Base-by-base conservation (phyloP, 2,329 filamentous ascomycete genomes). In the Stachybotrys chartarum region DNA sequence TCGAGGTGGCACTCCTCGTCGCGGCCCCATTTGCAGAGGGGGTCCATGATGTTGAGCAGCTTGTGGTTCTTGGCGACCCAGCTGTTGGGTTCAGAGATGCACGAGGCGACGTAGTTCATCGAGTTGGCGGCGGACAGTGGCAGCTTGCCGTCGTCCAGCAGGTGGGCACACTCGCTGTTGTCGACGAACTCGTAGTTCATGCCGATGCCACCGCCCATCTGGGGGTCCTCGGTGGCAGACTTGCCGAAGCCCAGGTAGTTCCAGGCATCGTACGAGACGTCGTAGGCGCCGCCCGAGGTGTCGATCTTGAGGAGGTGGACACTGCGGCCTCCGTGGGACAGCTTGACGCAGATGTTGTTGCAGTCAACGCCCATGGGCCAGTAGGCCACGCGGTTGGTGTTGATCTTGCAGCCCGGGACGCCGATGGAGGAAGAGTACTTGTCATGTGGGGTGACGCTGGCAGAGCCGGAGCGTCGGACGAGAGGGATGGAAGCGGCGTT, bases 211-310 rank as follows among this genome's bases (percentile, higher is more conserved):
- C 81, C 81, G 56, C 80, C 81, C 42, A 65, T 56, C 3, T 72
- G 68, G 14, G 80, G 80, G 52, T 72, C 64, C 14, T 72, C 65
- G 7, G 68, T 70, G 46, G 81, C 82, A 12, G 73, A 71, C 57
- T 74, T 62, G 59, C 81, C 81, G 39, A 74, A 79, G 61, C 68
- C 68, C 46, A 85, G 78, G 63, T 79, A 78, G 73, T 82, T 83
- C 79, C 80, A 85, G 52, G 81, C 81, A 59, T 84, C 81, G 71
- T 84, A 85, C 56, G 73, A 77, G 70, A 85, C 77, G 68, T 85
- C 82, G 66, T 81, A 66, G 53, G 81, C 81, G 51, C 80, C 81
- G 46, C 71, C 73, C 0, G 81, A 84, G 53, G 72, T 68, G 71
- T 84, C 82, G 59, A 85, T 71, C 65, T 76, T 76, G 57, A 85